Conservation (phyloP, 1,139 yeast genomes). For the Schizosaccharomyces versatilis region DNA sequence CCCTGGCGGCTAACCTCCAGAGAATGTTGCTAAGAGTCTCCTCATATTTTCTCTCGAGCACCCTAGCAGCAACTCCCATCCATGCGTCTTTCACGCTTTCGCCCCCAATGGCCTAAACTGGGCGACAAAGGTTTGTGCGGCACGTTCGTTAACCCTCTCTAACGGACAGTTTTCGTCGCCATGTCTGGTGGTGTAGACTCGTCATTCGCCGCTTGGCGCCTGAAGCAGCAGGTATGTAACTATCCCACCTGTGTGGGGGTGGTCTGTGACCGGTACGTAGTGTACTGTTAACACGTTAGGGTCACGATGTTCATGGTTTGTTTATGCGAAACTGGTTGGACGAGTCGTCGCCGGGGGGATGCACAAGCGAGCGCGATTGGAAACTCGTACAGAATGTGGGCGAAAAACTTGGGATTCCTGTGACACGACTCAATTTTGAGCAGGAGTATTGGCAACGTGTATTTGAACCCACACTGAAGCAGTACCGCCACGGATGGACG, state of each 20-base stretch:
- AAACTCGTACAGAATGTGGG: conserved; percentile 54
- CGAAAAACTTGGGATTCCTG: conserved; percentile 35
- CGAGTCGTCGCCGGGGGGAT: conserved; percentile 7
- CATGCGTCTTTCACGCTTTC: neutral
- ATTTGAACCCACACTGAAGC: conserved; percentile 70
- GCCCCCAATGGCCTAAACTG: neutral
- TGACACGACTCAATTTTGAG: conserved; percentile 65
- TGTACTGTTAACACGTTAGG: neutral
- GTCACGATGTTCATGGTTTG: conserved; percentile 10
- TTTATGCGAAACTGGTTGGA: conserved; percentile 12
- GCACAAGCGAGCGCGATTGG: conserved; percentile 60
- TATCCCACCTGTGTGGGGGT: neutral
- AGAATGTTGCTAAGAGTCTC: no score
- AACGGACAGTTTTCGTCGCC: conserved; percentile 36
- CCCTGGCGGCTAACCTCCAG: no score
- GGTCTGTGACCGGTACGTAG: neutral
- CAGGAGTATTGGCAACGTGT: conserved; percentile 82
- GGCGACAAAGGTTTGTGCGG: conserved; percentile 1
- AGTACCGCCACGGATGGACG: conserved; percentile 50
- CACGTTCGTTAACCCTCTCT: neutral
- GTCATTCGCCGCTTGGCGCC: conserved; percentile 63
- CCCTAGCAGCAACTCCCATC: no score
- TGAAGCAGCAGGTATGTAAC: conserved; percentile 20
- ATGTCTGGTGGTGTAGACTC: conserved; percentile 97
- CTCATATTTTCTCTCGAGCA: no score